These are phyloP conservation scores for Zygoascus ofunaensis DNA, from an alignment of 805 yeast genomes.

Conservation along the genomic window DNA sequence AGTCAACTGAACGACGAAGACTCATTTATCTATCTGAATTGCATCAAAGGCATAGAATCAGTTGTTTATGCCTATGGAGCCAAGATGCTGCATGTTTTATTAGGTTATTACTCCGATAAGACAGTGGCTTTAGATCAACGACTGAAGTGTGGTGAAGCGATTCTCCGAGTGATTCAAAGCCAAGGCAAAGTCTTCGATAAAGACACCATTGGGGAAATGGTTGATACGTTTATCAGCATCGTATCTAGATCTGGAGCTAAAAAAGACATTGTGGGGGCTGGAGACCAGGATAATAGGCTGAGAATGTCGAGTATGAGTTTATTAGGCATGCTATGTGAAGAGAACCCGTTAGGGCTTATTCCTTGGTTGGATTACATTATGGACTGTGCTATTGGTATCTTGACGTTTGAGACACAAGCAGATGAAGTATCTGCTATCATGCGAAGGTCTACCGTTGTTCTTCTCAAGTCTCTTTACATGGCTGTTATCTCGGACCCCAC, in stretches of 20 bases:
- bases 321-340: slow-evolving; percentile 60
- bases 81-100: slow-evolving; percentile 30
- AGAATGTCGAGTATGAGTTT: slow-evolving; percentile 85
- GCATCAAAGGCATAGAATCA: slow-evolving; percentile 65
- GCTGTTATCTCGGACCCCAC: slow-evolving; percentile 14
- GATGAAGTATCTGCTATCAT: slow-evolving; percentile 33
- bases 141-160: slow-evolving; percentile 76
- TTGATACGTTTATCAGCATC: slow-evolving; percentile 33
- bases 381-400: slow-evolving; percentile 70
- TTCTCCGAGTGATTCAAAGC: slow-evolving; percentile 47
- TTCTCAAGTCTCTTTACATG: slow-evolving; percentile 34
- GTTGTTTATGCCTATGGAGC: slow-evolving; percentile 41
- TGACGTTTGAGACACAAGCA: slow-evolving; percentile 52
- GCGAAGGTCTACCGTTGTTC: slow-evolving; percentile 66
- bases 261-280: too few species aligned
- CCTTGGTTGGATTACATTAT: slow-evolving; percentile 45
- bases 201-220: slow-evolving; percentile 34
- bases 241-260: slow-evolving; percentile 12
- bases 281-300: slow-evolving; percentile 42
- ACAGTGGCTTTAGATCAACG: slow-evolving; percentile 48
- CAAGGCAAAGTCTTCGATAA: slow-evolving; percentile 44
- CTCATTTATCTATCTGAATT: slow-evolving; percentile 79
- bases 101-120: slow-evolving; percentile 30
- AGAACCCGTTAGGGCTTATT: slow-evolving; percentile 46
- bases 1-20: slow-evolving; percentile 65